Evolutionary conservation across 2,329 filamentous ascomycete species (phyloP).

Genomic region (Xylariaceae sp.): DNA sequence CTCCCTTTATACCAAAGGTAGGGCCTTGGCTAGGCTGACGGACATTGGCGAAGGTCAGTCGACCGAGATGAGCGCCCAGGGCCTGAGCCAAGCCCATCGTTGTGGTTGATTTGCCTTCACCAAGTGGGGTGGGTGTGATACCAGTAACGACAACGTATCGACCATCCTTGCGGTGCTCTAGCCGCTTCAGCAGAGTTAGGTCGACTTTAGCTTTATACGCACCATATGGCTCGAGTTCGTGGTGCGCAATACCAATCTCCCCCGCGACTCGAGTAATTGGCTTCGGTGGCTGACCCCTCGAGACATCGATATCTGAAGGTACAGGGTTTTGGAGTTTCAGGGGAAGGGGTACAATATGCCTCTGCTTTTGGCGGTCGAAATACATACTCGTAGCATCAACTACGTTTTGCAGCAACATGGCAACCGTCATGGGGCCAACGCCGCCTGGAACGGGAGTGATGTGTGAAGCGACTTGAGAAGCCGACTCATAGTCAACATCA

Average conservation of each 20-base stretch:
- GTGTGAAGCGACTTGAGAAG: conserved; percentile 82
- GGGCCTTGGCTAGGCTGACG: conserved; percentile 96
- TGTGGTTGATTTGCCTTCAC: conserved; percentile 97
- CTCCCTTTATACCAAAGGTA: conserved; percentile 98
- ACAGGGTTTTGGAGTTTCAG: conserved; percentile 80
- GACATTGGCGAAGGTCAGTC: conserved; percentile 93
- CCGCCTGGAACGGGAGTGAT: conserved; percentile 97
- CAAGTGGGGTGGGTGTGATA: conserved; percentile 94
- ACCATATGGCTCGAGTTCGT: conserved; percentile 93
- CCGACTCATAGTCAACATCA: conserved; percentile 90
- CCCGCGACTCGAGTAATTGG: conserved; percentile 82
- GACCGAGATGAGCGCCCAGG: conserved; percentile 84
- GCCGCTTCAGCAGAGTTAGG: conserved; percentile 77
- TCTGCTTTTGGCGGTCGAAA: conserved; percentile 81
- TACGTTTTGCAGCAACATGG: conserved; percentile 96
- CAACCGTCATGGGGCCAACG: conserved; percentile 98
- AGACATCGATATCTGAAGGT: conserved; percentile 95
- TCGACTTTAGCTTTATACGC: conserved; percentile 96
- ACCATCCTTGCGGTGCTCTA: conserved; percentile 86
- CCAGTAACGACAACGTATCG: conserved; percentile 92
- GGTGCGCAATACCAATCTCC: conserved; percentile 85
- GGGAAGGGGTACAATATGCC: conserved; percentile 81
- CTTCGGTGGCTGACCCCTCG: conserved; percentile 88
- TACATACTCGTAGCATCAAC: conserved; percentile 82
- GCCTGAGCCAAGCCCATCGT: conserved; percentile 96